Evolutionary conservation across 495 filamentous ascomycete genomes (phyloP), one percentile per base, ranked within the genome.

Genomic region (Neurospora tetraspora): DNA sequence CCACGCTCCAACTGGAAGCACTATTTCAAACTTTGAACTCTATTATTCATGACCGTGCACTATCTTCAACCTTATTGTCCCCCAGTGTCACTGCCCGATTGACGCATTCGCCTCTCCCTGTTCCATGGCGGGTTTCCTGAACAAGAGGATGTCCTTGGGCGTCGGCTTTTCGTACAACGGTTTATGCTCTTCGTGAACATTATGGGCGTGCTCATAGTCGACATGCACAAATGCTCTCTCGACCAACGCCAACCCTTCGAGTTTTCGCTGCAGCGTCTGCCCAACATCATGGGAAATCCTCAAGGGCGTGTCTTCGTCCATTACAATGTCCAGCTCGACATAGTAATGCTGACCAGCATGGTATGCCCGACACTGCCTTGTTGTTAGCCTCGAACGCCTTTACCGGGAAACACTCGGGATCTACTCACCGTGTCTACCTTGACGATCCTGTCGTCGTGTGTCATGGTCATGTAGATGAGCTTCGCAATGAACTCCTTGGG

Each of bases 221-320:
- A 88, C 84, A 74, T 89, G 86, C 34, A 88, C 86, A 74, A 88
- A 89, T 5, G 86, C 86, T 69, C 86, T 77, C 72, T 87, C 86
- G 16, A 89, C 86, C 76, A 85, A 82, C 11, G 81, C 75, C 27
- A 88, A 77, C 11, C 84, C 85, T 80, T 88, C 86, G 39, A 88
- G 81, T 73, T 89, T 89, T 12, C 85, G 77, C 74, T 88, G 87
- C 23, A 88, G 77, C 6, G 79, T 79, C 71, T 88, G 85, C 39
- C 81, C 85, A 39, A 88, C 84, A 73, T 88, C 87, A 74, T 89
- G 87, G 23, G 85, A 85, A 23, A 86, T 77, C 68, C 82, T 86
- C 7, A 88, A 77, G 4, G 82, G 83, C 27, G 82, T 76, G 14
- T 82, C 80, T 70, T 84, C 83, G 72, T 86, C 83, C 86, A 88